These are phyloP conservation scores for Prasinococcaceae sp. DNA, from an alignment of 139 green algal genomes.

Conservation along the genomic window DNA sequence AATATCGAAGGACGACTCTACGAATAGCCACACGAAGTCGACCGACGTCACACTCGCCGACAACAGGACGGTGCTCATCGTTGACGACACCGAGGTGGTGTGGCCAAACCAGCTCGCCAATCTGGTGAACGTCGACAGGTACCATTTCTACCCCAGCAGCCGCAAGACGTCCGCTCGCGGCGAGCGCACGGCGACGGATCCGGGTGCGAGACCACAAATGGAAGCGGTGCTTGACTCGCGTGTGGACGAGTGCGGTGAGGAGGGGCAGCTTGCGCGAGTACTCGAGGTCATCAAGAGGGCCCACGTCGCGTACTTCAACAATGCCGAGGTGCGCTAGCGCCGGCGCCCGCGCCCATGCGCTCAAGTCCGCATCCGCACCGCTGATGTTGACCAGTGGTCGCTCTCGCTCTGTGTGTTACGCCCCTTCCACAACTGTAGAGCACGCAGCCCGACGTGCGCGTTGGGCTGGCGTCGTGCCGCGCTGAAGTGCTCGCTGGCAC, in stretches of 20 bases:
- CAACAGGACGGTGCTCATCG: conserved; percentile 52
- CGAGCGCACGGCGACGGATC: background rate
- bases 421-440: no score
- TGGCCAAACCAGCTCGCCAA: conserved; percentile 70
- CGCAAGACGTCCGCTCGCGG: conserved; percentile 4
- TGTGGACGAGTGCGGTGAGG: conserved; percentile 37
- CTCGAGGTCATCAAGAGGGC: conserved; percentile 35
- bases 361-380: no score
- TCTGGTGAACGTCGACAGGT: conserved; percentile 61
- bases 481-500: no score
- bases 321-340: no score
- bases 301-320: conserved; percentile 40
- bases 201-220: background rate
- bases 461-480: no score
- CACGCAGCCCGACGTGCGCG: no score
- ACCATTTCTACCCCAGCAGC: conserved; percentile 75
- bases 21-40: conserved; percentile 42
- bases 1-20: conserved; percentile 31
- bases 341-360: no score
- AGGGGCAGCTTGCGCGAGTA: conserved; percentile 33
- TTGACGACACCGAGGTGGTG: conserved; percentile 83
- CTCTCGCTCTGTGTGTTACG: no score
- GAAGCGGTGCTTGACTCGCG: conserved; percentile 44
- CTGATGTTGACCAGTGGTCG: no score
- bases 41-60: conserved; percentile 72